Evolutionary conservation across 2,329 filamentous ascomycete genomes (phyloP).

Genomic region (Aspergillus ochraceus): DNA sequence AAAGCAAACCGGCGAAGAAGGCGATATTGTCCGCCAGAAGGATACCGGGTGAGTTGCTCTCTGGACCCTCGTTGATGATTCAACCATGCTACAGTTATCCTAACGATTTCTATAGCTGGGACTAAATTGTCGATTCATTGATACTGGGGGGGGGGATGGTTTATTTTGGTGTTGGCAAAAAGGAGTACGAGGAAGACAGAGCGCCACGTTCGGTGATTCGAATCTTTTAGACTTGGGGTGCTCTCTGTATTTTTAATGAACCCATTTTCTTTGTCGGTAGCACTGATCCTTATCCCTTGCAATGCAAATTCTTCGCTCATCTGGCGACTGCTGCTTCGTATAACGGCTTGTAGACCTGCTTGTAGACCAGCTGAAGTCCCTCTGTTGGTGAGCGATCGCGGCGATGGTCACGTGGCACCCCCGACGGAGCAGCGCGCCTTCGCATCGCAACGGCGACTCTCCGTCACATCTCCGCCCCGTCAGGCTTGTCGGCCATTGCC

Average conservation of each 20-base stretch:
- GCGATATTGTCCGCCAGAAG: constrained; percentile 72
- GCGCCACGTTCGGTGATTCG: constrained; percentile 8
- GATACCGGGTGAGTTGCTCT: constrained; percentile 64
- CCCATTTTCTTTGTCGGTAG: constrained; percentile 14
- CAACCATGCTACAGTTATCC: not conserved
- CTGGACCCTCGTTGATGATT: not conserved
- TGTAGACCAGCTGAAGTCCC: no score
- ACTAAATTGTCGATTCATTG: constrained; percentile 20
- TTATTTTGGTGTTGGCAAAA: not conserved
- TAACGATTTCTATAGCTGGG: constrained; percentile 27
- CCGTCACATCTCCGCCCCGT: constrained; percentile 1
- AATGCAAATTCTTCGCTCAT: constrained; percentile 10
- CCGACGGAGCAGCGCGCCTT: not conserved
- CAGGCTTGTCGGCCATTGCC: constrained; percentile 1
- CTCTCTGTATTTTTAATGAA: constrained; percentile 23
- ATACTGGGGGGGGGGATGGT: not conserved
- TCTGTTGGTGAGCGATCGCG: no score
- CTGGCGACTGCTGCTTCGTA: not conserved
- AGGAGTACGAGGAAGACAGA: constrained; percentile 5
- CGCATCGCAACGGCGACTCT: constrained; percentile 12
- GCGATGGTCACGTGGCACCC: constrained; percentile 14
- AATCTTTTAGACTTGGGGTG: constrained; percentile 12
- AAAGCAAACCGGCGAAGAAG: constrained; percentile 60
- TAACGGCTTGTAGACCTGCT: not conserved
- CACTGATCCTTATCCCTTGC: constrained; percentile 4